These are phyloP conservation scores for Ascochyta rabiei DNA, from an alignment of 2,329 filamentous ascomycete species.

Conservation along the genomic window DNA sequence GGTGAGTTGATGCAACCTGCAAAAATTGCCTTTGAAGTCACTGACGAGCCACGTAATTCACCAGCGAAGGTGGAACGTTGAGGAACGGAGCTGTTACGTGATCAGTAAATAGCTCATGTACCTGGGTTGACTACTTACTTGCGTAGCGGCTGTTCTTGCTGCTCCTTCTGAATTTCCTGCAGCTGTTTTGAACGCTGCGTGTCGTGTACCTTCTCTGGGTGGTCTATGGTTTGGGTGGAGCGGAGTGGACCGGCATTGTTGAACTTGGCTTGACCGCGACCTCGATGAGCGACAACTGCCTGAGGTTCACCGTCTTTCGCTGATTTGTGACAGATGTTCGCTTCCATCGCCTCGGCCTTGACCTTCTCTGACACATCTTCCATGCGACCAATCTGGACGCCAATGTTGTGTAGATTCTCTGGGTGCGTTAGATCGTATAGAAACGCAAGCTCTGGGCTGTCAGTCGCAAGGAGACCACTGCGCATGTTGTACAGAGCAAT, in stretches of 20 bases:
- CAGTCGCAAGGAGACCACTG: constrained; percentile 19
- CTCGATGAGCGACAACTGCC: neutral
- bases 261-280: neutral
- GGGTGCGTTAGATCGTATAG: constrained; percentile 26
- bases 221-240: neutral
- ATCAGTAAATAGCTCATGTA: neutral
- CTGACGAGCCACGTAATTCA: neutral
- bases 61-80: constrained; percentile 4
- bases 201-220: neutral
- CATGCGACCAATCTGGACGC: constrained; percentile 12
- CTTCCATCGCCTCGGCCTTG: neutral
- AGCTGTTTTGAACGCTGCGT: neutral
- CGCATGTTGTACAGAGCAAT: constrained; percentile 17
- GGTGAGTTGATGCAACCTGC: neutral
- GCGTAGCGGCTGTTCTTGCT: constrained; percentile 2
- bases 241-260: neutral
- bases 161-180: neutral
- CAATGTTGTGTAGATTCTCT: constrained; percentile 22
- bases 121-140: constrained; percentile 5
- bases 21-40: neutral
- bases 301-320: neutral
- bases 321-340: neutral
- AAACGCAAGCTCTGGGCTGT: constrained; percentile 27
- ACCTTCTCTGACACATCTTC: neutral
- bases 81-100: neutral